phyloP scores from a whole-genome alignment of 179 eudicot genomes.

The Carnegiea gigantea region DNA sequence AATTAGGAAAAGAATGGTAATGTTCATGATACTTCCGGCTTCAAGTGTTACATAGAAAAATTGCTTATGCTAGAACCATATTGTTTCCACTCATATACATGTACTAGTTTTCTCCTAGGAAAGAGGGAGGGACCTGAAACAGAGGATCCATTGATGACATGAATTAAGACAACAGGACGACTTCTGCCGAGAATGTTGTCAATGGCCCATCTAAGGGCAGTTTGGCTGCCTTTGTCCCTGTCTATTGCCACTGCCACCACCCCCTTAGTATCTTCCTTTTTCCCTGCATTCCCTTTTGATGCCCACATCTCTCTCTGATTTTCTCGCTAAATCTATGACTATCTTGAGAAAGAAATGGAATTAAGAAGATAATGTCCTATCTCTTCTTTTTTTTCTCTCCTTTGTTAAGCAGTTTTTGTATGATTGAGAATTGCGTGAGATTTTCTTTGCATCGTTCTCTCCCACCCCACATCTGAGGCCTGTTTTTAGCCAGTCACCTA shows the following conservation, averaged over 20 bases:
- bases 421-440: constrained; percentile 13
- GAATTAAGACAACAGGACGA: constrained; percentile 65
- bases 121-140: constrained; percentile 29
- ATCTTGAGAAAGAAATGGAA: not conserved
- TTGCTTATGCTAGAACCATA: not conserved
- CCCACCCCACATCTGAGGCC: constrained; percentile 24
- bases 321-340: not conserved
- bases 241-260: constrained; percentile 87
- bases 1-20: not conserved
- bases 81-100: not conserved
- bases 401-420: not conserved
- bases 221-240: constrained; percentile 71
- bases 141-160: constrained; percentile 47
- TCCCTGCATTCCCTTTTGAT: constrained; percentile 35
- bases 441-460: constrained; percentile 25
- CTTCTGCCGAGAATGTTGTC: constrained; percentile 63
- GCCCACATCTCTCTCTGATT: constrained; percentile 40
- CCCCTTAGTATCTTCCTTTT: constrained; percentile 42
- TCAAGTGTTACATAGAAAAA: not conserved
- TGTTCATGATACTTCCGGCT: not conserved
- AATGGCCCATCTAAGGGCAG: constrained; percentile 73
- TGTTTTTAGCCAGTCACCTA: constrained; percentile 29
- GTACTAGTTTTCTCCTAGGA: not conserved
- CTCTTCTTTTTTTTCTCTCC: constrained; percentile 2
- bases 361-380: not conserved